phyloP scores from a whole-genome alignment of 176 grass and related monocot species.

The Ensete glaucum region DNA sequence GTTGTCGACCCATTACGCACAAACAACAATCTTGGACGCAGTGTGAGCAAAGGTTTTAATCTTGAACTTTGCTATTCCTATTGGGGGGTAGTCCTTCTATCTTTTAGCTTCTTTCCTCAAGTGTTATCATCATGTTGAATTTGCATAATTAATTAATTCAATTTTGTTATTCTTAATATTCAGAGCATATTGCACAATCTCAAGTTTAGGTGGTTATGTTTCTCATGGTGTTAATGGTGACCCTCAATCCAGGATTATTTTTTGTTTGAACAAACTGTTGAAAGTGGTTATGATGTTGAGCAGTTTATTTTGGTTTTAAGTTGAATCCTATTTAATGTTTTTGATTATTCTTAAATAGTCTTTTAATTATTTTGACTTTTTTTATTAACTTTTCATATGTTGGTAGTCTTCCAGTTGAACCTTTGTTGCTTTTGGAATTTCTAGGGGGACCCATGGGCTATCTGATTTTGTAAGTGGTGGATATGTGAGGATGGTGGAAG shows the following conservation, averaged over 20 bases:
- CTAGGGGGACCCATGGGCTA: background rate
- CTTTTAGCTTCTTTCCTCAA: background rate
- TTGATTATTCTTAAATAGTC: background rate
- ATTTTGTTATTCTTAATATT: background rate
- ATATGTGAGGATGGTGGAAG: background rate
- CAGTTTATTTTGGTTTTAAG: background rate
- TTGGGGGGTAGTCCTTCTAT: background rate
- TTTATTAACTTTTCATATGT: background rate
- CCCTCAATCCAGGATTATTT: background rate
- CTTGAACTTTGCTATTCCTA: background rate
- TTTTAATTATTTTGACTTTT: background rate
- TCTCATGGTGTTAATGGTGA: background rate
- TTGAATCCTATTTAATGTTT: background rate
- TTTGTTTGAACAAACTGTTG: background rate
- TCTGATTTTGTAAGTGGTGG: background rate
- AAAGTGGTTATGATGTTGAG: background rate
- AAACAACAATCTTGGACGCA: constrained; percentile 92
- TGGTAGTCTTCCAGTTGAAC: background rate
- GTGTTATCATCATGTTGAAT: background rate
- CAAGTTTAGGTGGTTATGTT: background rate
- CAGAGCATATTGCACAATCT: too few species aligned
- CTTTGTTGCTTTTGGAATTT: background rate
- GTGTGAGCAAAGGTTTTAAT: constrained; percentile 80
- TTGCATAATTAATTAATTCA: background rate
- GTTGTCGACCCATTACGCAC: constrained; percentile 85